Evolutionary conservation across 192 early-diverging fungal genomes (phyloP), one percentile per base, ranked within the genome.

Genomic region (Backusella mclennaniae): DNA sequence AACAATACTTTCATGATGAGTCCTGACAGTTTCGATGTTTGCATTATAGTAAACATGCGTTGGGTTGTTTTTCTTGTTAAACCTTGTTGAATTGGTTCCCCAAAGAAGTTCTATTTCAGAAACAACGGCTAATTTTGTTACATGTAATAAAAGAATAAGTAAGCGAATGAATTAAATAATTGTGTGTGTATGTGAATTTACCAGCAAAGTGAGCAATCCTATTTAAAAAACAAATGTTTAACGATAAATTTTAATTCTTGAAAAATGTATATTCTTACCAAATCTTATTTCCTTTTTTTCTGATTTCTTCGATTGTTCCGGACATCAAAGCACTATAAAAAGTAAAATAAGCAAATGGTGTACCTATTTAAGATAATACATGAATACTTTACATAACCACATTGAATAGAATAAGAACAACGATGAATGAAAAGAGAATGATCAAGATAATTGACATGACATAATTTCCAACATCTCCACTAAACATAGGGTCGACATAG

Each of bases 371-470:
- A 59, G 0, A 26, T 11, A 26, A 59, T 23, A 21, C 9, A 26
- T 59, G 53, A 8, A 74, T 66, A 23, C 15, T 35, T 67, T 75
- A 75, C 73, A 75, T 75, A 14, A 75, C 12, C 39, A 75, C 66
- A n/a, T 75, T 75, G 21, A 75, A 67, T 19, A 75, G 41, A 44
- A 75, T 67, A 41, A 75, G 29, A 6, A 41, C 39, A 4, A 41
- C 41, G 2, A 31, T 67, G 41, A 67, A 49, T 19, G 66, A 67
- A 42, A 75, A 66, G 12, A 67, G 14, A n/a, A 75, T 15, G 6
- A 11, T 0, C 11, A 75, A 29, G 7, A 66, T 41, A 15, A 39
- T 44, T 29, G 66, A 31, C 29, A 75, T 66, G 8, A 9, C 7
- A 66, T 44, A 36, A 31, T 75, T 41, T 35, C 26, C 66, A 29